These are phyloP conservation scores for Pyrenochaeta sp. DNA, from an alignment of 2,329 filamentous ascomycete genomes.

Conservation along the genomic window DNA sequence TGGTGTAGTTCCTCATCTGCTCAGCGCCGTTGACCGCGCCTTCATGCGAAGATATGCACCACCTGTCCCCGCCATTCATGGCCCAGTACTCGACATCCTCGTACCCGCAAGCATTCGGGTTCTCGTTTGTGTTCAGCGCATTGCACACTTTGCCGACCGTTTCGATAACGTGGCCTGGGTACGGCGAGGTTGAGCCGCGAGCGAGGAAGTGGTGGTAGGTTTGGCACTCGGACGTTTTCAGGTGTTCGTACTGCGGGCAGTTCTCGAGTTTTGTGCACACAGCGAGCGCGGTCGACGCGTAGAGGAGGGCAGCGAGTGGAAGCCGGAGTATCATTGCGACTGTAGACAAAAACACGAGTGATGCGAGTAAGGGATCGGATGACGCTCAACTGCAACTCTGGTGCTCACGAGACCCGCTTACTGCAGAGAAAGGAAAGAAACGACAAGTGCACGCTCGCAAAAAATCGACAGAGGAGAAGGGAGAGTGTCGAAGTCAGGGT, in stretches of 20 bases:
- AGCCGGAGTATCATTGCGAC: slow-evolving; percentile 30
- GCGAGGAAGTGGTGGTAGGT: slow-evolving; percentile 37
- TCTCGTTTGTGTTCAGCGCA: slow-evolving; percentile 31
- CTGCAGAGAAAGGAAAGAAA: slow-evolving; percentile 1
- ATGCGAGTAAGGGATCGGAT: slow-evolving; percentile 3
- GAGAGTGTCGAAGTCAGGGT: slow-evolving; percentile 2
- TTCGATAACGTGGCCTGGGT: slow-evolving; percentile 38
- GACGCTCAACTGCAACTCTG: background rate
- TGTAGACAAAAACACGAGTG: slow-evolving; percentile 6
- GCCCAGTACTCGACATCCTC: slow-evolving; percentile 38
- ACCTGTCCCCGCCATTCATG: slow-evolving; percentile 33
- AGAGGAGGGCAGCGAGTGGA: slow-evolving; percentile 26
- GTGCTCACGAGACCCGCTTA: slow-evolving; percentile 6
- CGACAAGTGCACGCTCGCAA: background rate
- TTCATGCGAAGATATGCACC: slow-evolving; percentile 38
- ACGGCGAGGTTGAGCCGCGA: slow-evolving; percentile 37
- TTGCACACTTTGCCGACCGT: slow-evolving; percentile 37
- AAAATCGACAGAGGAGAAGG: slow-evolving; percentile 1
- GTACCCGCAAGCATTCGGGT: slow-evolving; percentile 35
- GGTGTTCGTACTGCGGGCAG: slow-evolving; percentile 32
- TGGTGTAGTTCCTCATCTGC: slow-evolving; percentile 40
- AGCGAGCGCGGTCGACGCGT: slow-evolving; percentile 23
- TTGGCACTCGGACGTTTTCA: slow-evolving; percentile 36
- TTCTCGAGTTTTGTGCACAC: slow-evolving; percentile 40
- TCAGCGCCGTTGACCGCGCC: slow-evolving; percentile 34